phyloP scores from a whole-genome alignment of 768 basidiomycete genomes.

The Tephrocybe sp. region DNA sequence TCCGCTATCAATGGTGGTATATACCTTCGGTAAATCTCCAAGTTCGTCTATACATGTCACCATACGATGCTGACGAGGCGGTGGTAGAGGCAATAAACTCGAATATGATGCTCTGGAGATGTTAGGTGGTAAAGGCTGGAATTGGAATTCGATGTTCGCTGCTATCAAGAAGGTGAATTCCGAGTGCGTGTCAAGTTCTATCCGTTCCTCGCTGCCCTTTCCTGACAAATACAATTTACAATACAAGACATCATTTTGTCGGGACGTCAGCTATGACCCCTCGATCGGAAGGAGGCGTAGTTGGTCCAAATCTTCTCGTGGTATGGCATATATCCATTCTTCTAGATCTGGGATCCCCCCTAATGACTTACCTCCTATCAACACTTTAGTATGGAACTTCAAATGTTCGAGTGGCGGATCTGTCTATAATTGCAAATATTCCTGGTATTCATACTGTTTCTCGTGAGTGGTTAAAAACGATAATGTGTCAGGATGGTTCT shows the following conservation, averaged over 20 bases:
- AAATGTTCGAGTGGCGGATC: slow-evolving; percentile 13
- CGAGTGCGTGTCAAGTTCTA: too few relatives aligned
- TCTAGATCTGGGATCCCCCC: not conserved
- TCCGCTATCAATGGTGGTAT: slow-evolving; percentile 17
- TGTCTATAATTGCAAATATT: slow-evolving; percentile 12
- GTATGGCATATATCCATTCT: not conserved
- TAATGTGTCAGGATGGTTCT: not conserved
- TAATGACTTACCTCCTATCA: not conserved
- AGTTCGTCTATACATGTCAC: too few relatives aligned
- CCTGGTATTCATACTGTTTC: slow-evolving; percentile 17
- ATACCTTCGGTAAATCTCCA: slow-evolving; percentile 9
- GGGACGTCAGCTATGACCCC: slow-evolving; percentile 17
- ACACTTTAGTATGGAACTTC: slow-evolving; percentile 12
- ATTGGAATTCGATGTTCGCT: slow-evolving; percentile 13
- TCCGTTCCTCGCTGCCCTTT: too few relatives aligned
- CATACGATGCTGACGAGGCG: not conserved
- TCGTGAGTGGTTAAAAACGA: not conserved
- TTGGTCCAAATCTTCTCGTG: slow-evolving; percentile 10
- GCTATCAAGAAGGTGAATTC: slow-evolving; percentile 14
- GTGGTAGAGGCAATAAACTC: slow-evolving; percentile 8
- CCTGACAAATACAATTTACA: too few relatives aligned
- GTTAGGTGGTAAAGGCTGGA: slow-evolving; percentile 14
- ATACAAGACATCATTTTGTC: slow-evolving; percentile 17
- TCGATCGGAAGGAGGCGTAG: slow-evolving; percentile 14
- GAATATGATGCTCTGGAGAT: slow-evolving; percentile 15